Evolutionary conservation across 331 rosid genomes (phyloP), one percentile per base, ranked within the genome.

Genomic region (Quercus tomentella): DNA sequence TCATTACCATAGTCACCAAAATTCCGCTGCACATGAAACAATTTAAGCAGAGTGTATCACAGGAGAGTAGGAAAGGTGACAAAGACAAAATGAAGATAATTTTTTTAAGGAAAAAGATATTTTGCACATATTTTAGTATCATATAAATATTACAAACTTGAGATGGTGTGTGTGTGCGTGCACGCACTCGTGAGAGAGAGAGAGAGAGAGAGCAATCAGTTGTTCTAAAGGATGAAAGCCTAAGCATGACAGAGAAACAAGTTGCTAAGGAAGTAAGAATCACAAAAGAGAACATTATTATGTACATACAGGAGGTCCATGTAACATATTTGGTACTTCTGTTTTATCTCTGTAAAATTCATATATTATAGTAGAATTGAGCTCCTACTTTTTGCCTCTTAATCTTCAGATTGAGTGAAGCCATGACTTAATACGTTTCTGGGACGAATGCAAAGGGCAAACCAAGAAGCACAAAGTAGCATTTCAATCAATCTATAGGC

Each of bases 1-100:
- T 95, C 99, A 91, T 88, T 26, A 95, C 99, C 98, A 93, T 93
- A 22, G 98, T 93, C 56, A 95, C 99, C 80, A 96, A 97, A 87
- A 95, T 93, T 77, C 98, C 98, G 88, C 99, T 93, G 88, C 75
- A 83, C 70, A 86, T 16, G 80, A 70, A 83, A 74, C 65, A 76
- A 74, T 71, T 25, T 54, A 26, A 76, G 56, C 77, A 26, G 62
- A 57, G 68, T 35, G 22, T 49, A 74, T 55, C 14, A 72, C 25
- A 25, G 77, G 65, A 68, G 56, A 80, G 72, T 60, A 80, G 28
- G 30, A 67, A 78, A 77, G 20, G 51, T 20, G 5, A 20, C 26
- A 31, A 3, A 33, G 52, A 35, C 72, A 67, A 67, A 67, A 33
- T 7, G 26, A 4, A 31, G n/a, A 6, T 26, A 15, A 15, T 5